Base-by-base conservation (phyloP, 2,329 filamentous ascomycete species). In the Fusarium abutilonis region DNA sequence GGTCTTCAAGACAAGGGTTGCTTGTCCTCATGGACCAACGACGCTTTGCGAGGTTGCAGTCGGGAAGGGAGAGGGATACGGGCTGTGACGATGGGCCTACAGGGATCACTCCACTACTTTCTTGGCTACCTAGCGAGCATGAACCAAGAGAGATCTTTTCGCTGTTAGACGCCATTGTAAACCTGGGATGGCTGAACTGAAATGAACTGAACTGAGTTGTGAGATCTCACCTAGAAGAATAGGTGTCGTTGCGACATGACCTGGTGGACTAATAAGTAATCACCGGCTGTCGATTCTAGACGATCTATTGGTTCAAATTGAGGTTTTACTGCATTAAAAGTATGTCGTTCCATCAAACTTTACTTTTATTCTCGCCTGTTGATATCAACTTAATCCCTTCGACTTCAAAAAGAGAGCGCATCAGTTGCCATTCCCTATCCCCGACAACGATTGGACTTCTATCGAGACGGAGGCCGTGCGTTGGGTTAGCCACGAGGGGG, bases 391-490 rank as follows among this genome's bases (percentile, higher is more conserved):
- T 19, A 4, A 19, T 19, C 19, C 4, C 19, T 19, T 4, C 19
- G 19, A 19, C 19, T 19, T 19, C 19, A 19, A 19, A 19, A 19
- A 19, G 19, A 19, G 19, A 4, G 19, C 19, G 19, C 19, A 19
- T 29, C 28, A 10, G 11, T 10, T 29, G 9, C 28, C 50, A 32
- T 29, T 50, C 43, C 43, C 46, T 52, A 45, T 48, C 43, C 55
- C 51, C 52, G 46, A 43, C 39, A 49, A 55, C 53, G 54, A 62
- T 54, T 8, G 23, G 19, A 19, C 19, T 26, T 17, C 45, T 60
- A 66, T 52, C 52, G 56, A 44, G 56, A 60, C 49, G 56, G 56
- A 68, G 68, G 58, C 67, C 68, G 68, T 69, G 68, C 61, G 46
- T 56, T 29, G 43, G 36, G 34, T 32, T 59, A 46, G 51, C 46